Evolutionary conservation across 768 basidiomycete species (phyloP), one percentile per base, ranked within the genome.

Genomic region (Artomyces pyxidatus): DNA sequence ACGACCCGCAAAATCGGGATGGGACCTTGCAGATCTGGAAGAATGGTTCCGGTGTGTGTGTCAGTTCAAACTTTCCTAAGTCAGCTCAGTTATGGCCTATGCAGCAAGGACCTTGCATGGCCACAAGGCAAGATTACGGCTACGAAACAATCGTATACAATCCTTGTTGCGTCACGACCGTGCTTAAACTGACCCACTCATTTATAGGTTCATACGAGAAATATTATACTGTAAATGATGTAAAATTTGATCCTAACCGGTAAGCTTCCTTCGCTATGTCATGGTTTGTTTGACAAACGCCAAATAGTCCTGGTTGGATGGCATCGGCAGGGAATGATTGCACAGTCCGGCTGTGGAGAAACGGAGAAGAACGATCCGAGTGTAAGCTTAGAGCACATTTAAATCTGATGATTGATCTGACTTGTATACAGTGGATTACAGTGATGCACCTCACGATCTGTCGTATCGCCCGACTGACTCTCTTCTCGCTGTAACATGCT

Each of bases 191-290:
- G n/a, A n/a, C n/a, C n/a, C n/a, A n/a, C n/a, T n/a, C n/a, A n/a
- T n/a, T n/a, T n/a, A n/a, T n/a, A n/a, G n/a, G n/a, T n/a, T n/a
- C n/a, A n/a, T n/a, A n/a, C n/a, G n/a, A n/a, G n/a, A 56, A 54
- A 27, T 50, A 49, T 22, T 56, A 47, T 26, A 54, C 53, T 32
- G 55, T 56, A 6, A 48, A 54, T 37, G 43, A 32, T 27, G 44
- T 56, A 8, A 48, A 42, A n/a, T 56, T 56, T 45, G 55, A 56
- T 39, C 55, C 55, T 14, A 54, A 49, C 41, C 37, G 14, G 55
- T 56, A 50, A 16, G 51, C 10, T 3, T 37, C 14, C 19, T n/a
- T n/a, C n/a, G n/a, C n/a, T n/a, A n/a, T n/a, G n/a, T n/a, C n/a
- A n/a, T n/a, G n/a, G n/a, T n/a, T n/a, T n/a, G n/a, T n/a, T n/a